Percentiles rank a stretch among this genome's conserved stretches.
Conservation (phyloP, 148 eudicot genomes). For the Rhododendron griersonianum region DNA sequence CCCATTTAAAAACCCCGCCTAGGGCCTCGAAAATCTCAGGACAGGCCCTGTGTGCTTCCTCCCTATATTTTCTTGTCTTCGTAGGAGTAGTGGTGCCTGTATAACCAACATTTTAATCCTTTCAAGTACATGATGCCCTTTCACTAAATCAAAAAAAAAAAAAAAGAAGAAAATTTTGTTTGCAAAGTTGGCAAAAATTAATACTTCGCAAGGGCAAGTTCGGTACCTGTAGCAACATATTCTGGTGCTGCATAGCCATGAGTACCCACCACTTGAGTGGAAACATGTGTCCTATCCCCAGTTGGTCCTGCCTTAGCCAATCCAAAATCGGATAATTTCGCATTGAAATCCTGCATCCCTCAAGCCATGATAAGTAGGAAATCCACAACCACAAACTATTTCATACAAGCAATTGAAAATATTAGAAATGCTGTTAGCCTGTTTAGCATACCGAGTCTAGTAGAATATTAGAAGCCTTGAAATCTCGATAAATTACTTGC, state of each 20-base stretch:
- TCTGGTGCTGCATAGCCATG: constrained; percentile 81
- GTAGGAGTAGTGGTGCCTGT: background rate
- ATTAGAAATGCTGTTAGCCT: background rate
- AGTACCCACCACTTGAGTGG: constrained; percentile 82
- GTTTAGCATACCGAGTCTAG: constrained; percentile 46
- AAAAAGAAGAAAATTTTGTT: background rate
- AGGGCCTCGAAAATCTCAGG: no score
- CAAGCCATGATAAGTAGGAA: background rate
- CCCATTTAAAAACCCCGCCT: no score
- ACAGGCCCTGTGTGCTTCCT: background rate
- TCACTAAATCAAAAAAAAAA: background rate
- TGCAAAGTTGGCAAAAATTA: constrained; percentile 1
- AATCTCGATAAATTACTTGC: constrained; percentile 71
- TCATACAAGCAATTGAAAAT: background rate
- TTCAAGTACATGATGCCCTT: background rate
- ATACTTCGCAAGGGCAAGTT: background rate
- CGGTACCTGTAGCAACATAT: constrained; percentile 65
- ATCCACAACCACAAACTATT: background rate
- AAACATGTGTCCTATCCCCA: constrained; percentile 71
- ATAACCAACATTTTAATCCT: background rate
- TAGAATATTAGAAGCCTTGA: constrained; percentile 64
- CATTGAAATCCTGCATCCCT: constrained; percentile 50
- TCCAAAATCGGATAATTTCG: constrained; percentile 73
- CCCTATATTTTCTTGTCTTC: background rate
- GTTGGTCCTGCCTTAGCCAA: constrained; percentile 80